Evolutionary conservation across 495 filamentous ascomycete genomes (phyloP), one percentile per base, ranked within the genome.

Genomic region (Hypoxylon intermedium): DNA sequence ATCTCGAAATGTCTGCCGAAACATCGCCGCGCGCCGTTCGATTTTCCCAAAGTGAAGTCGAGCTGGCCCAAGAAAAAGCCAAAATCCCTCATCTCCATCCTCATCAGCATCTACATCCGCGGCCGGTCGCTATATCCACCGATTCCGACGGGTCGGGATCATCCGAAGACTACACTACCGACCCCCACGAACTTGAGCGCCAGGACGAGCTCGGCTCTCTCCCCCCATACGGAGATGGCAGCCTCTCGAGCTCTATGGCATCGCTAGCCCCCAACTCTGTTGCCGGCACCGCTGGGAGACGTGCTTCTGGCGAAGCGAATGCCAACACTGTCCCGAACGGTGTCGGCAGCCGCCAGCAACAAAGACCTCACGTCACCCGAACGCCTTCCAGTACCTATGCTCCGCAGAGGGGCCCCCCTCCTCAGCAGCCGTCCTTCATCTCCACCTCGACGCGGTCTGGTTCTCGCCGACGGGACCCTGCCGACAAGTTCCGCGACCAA

Each of bases 401-500:
- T 49, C 79, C 79, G 3, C 75, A 75, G 53, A 69, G 77, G 37
- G 67, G 67, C 30, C 77, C 77, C 9, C 59, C 58, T 53, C 43
- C 64, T 6, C 51, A 47, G 15, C 45, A 71, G 31, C 52, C 74
- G 11, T 65, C 70, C 36, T 73, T 71, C 58, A 57, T 72, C 54
- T 62, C 77, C 76, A 75, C 51, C 23, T 59, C 55, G 11, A 65
- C 79, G 82, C 60, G 91, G 87, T 75, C 92, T 82, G 48, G 90
- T 85, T 75, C 83, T 83, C 68, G 92, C 76, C 91, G 87, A 74
- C 96, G 90, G 75, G 92, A 89, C 57, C 88, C 88, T 70, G 82
- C 85, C 85, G 66, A 75, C 82, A 95, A 73, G 50, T 83, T 77
- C 55, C 79, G 76, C 45, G 78, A 72, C 20, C 75, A 77, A 60